phyloP scores from a whole-genome alignment of 192 early-diverging fungal genomes.

The Backusella circina region DNA sequence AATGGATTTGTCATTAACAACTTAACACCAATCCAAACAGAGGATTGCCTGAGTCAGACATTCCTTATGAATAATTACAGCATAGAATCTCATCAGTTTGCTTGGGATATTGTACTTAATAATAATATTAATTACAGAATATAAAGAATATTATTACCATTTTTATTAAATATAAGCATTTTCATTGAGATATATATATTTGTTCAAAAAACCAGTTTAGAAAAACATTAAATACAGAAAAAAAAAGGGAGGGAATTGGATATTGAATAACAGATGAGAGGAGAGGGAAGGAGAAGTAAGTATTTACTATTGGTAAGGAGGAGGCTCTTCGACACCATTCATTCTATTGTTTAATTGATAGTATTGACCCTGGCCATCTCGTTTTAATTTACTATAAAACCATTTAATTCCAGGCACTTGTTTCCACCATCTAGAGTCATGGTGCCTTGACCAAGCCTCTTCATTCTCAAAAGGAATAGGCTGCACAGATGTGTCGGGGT shows the following conservation, averaged over 20 bases:
- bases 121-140: conserved; percentile 2
- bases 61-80: neutral
- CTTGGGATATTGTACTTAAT: neutral
- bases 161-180: neutral
- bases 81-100: neutral
- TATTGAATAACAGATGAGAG: neutral
- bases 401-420: conserved; percentile 11
- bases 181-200: neutral
- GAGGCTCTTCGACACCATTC: conserved; percentile 11
- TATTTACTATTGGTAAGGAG: neutral
- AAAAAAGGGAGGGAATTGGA: neutral
- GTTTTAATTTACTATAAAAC: conserved; percentile 8
- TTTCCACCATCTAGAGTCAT: conserved; percentile 8
- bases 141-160: neutral
- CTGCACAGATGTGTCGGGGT: neutral
- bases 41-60: neutral
- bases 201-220: neutral
- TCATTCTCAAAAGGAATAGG: conserved; percentile 9
- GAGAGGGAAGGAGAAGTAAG: neutral
- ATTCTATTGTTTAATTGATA: conserved; percentile 1
- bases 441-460: conserved; percentile 4
- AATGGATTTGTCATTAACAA: neutral
- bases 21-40: neutral
- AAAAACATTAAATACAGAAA: neutral
- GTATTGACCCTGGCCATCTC: neutral